Base-by-base conservation (phyloP, 768 basidiomycete genomes). In the Leccinum uliginosum region DNA sequence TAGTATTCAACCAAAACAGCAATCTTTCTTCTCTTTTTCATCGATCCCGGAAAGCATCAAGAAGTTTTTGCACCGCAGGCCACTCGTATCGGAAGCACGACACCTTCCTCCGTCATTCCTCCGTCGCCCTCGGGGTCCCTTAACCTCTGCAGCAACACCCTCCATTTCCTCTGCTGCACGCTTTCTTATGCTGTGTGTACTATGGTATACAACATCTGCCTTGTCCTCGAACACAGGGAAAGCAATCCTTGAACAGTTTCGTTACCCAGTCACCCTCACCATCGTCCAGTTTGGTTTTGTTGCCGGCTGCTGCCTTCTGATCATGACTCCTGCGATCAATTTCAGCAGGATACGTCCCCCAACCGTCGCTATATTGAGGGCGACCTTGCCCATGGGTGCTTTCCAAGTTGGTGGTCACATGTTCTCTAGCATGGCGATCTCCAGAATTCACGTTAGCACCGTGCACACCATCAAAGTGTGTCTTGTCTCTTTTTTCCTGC, bases 391-490 rank as follows among this genome's bases (percentile, higher is more conserved):
- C 1, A 98, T 98, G 96, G 95, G 94, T 23, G 80, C 90, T 59
- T 99, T 99, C 71, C 97, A 99, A 74, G 95, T 99, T 32, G 93
- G 87, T 7, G 97, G 97, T 1, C 97, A 99, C 70, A 93, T 99
- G 66, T 98, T 97, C 71, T 94, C 94, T 17, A 96, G 93, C 64
- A 87, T 99, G 76, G 97, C 97, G 11, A 99, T 98, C 53, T 93
- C 94, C 50, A 80, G 93, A 51, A 96, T 98, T 59, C 93, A 91
- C 3, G 97, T 99, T 57, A 93, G 91, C 76, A 99, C 97, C 0
- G 94, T 98, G 14, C 97, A 99, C 71, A 98, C 96, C 48, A 98
- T 98, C 74, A 99, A 99, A 86, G 96, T 96, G 80, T 50, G 48
- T 50, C 38, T 11, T 10, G 54, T 29, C 38, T 32, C 51, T 27